Evolutionary conservation across 768 basidiomycete genomes (phyloP), one percentile per base, ranked within the genome.

Genomic region (Mrakia blollopis): DNA sequence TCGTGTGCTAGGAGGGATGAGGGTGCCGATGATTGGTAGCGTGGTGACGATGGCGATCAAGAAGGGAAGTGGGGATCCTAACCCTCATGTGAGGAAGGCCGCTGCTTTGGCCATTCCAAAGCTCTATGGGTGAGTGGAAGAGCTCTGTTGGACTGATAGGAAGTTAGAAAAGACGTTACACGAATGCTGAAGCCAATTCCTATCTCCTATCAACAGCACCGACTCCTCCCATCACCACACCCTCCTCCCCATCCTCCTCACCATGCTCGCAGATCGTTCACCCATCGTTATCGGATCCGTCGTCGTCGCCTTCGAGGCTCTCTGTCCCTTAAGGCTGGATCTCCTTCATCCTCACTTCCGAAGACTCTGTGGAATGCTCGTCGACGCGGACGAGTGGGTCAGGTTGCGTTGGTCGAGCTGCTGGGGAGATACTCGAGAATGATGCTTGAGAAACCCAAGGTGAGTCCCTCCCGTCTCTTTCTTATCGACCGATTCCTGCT

Each of bases 301-400:
- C 4, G 88, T 92, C 0, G 87, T 90, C 16, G 94, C 97, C 0
- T 97, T 97, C 81, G 88, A 91, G 77, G 87, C 88, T 0, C 88
- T 98, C n/a, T 94, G 92, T 81, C 92, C 94, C 0, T 90, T 91
- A 0, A 87, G 91, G 63, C 87, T 95, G 18, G 93, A 96, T 81
- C 88, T 97, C 18, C 84, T 99, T 1, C 97, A 99, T 81, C 87
- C 87, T 25, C 92, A 97, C 80, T 99, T 92, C 80, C 87, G 95
- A 32, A 89, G 92, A 37, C 85, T 94, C 41, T 97, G 94, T 81
- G 87, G 87, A 61, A 85, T 91, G n/a, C 85, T 98, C 3, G 87
- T 93, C 47, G 94, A 99, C 80, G 90, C 91, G 6, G 97, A 99
- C 80, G 96, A 97, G 82, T 99, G 97, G 97, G 94, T 0, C 97